Evolutionary conservation across 176 grass and related monocot genomes (phyloP), one percentile per base, ranked within the genome.

Genomic region (Oryza officinalis): DNA sequence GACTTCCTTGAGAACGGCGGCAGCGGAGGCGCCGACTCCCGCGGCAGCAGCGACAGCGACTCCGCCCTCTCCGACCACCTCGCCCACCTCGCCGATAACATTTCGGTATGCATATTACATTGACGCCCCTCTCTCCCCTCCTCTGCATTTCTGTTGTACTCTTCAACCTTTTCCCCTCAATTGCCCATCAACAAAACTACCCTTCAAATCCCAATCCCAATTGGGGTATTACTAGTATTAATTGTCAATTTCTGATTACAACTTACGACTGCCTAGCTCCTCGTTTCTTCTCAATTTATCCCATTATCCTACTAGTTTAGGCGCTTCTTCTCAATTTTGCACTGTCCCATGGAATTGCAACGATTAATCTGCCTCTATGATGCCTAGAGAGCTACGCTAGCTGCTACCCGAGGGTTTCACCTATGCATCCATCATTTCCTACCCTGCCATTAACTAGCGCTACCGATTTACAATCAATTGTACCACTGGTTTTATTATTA

Each of bases 1-100:
- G 92, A 98, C 67, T 98, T 98, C 74, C 87, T 93, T 65, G 96
- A 98, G 89, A 91, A 86, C 83, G 95, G 85, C 4, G 89, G 76
- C 66, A 83, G 80, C 61, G 83, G 81, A 5, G 67, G 74, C 25
- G 89, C 84, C 2, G 95, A 98, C 20, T 98, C 95, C 18, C 87
- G 92, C 50, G 81, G 64, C 32, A 98, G 89, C 79, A 98, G 92
- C 82, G 93, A 98, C 74, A 87, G 76, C 72, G 96, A 98, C 33
- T 88, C 85, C 26, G 87, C 76, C 3, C 88, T 93, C 72, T 74
- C 91, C 22, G 95, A 98, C 84, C 88, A 98, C 84, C 88, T 98
- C 78, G 92, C 83, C 15, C 90, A 98, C 76, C 92, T 93, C 44
- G 89, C 85, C 4, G 96, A 98, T 65, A 93, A 77, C 20, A 87